Conservation (phyloP, 176 grass and related monocot genomes). For the Eleusine coracana region DNA sequence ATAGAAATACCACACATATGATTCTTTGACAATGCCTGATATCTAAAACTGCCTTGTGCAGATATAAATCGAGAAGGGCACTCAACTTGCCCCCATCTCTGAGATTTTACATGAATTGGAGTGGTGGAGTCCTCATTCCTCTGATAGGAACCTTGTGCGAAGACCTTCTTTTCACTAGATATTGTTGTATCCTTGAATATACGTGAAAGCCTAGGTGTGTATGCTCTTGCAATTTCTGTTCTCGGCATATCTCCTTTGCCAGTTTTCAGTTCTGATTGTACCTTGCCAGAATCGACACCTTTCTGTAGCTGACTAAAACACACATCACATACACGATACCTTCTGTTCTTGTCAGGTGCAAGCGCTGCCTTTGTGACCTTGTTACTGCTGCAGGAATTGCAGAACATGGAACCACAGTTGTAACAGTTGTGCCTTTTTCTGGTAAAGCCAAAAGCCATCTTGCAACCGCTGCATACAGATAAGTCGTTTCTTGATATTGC, state of each 20-base stretch:
- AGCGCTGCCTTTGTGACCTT: slow-evolving; percentile 65
- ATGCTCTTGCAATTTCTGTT: slow-evolving; percentile 50
- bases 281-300: slow-evolving; percentile 43
- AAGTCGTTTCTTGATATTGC: slow-evolving; percentile 83
- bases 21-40: slow-evolving; percentile 34
- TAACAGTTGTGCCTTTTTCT: slow-evolving; percentile 95
- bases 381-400: slow-evolving; percentile 75
- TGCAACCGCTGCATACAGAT: slow-evolving; percentile 68
- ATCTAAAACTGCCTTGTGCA: slow-evolving; percentile 41
- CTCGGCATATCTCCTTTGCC: slow-evolving; percentile 54
- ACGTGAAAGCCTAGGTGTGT: slow-evolving; percentile 65
- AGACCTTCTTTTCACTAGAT: slow-evolving; percentile 48
- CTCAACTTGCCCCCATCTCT: slow-evolving; percentile 82
- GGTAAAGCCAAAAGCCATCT: slow-evolving; percentile 78
- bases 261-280: slow-evolving; percentile 38
- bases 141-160: slow-evolving; percentile 37
- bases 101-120: slow-evolving; percentile 38
- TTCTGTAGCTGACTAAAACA: slow-evolving; percentile 75
- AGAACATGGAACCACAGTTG: slow-evolving; percentile 90
- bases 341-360: slow-evolving; percentile 70
- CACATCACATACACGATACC: slow-evolving; percentile 70
- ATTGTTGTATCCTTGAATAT: slow-evolving; percentile 63
- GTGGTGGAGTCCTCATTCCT: slow-evolving; percentile 27
- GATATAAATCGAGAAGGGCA: slow-evolving; percentile 59
- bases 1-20: slow-evolving; percentile 36